Base-by-base conservation (phyloP, 2,329 filamentous ascomycete species). In the Rugonectria rugulosa region DNA sequence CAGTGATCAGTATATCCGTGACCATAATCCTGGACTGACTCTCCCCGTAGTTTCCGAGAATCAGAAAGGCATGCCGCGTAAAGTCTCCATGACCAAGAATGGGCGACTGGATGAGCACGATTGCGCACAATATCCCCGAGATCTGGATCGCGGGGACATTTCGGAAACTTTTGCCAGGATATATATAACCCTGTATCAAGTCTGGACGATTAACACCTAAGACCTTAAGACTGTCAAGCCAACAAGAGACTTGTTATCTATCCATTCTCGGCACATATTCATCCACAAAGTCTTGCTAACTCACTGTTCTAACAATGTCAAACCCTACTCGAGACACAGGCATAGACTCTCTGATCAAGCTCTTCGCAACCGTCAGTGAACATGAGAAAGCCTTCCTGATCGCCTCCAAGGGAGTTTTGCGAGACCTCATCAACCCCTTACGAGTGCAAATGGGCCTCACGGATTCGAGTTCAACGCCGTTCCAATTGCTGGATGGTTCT, bases 401-500 rank as follows among this genome's bases (percentile, higher is more conserved):
- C 17, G 40, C 57, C 12, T 64, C 69, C 0, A 56, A 46, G 1
- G 59, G 56, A 6, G 36, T 70, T 8, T 41, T 69, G 49, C 43
- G 51, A 1, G 20, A 38, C 1, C 27, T 73, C 0, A 59, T 63
- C 2, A 53, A 31, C 1, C 64, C 64, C 10, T 47, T 73, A 0
- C 20, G 69, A 1, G 8, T 36, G 2, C 70, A 70, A 26, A 68
- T 73, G 66, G 63, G 60, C 0, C 55, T 73, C 5, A 48, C 46
- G 0, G 32, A 52, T 20, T 21, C 54, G 4, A 47, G 20, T 0
- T 40, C 36, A 31, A 71, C 59, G 6, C 74, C 77, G 0, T 69
- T 81, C 42, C 42, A 45, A 3, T 60, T 85, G 20, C 65, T 86
- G 10, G 83, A 86, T 54, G 78, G 77, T 58, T 82, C 79, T 6